A percentile compares a stretch with the other conserved stretches of the same genome.
These are phyloP conservation scores for Fusarium sp. DNA, from an alignment of 2,329 filamentous ascomycete species.

Conservation along the genomic window DNA sequence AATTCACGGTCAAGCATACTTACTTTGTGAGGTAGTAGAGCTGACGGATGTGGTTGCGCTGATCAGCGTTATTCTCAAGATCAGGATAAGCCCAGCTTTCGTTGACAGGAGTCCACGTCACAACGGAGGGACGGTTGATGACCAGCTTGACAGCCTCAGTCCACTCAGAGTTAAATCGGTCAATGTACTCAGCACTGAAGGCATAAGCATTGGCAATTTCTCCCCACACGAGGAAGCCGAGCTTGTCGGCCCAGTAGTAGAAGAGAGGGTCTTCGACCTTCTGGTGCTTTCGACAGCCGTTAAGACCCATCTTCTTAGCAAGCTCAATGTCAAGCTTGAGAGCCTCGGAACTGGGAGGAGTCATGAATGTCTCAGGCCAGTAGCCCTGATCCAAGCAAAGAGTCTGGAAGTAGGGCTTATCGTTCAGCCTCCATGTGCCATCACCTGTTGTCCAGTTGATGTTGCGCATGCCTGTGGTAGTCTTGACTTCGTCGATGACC, in stretches of 20 bases:
- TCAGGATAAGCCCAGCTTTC: conserved; percentile 75
- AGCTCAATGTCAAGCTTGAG: conserved; percentile 69
- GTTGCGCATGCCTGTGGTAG: conserved; percentile 73
- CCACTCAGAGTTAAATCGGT: conserved; percentile 77
- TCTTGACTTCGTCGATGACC: conserved; percentile 70
- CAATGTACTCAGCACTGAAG: conserved; percentile 71
- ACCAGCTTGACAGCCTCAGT: conserved; percentile 73
- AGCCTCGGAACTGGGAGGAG: conserved; percentile 65
- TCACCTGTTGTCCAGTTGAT: conserved; percentile 72
- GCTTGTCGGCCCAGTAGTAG: conserved; percentile 72
- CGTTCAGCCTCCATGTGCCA: conserved; percentile 72
- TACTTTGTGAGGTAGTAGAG: conserved; percentile 77
- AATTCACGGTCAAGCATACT: conserved; percentile 12
- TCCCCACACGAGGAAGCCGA: conserved; percentile 75
- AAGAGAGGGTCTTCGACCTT: conserved; percentile 75
- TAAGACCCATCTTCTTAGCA: conserved; percentile 73
- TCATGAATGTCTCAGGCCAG: conserved; percentile 74
- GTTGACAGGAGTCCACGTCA: conserved; percentile 79
- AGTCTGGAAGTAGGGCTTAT: conserved; percentile 72
- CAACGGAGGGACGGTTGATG: conserved; percentile 75
- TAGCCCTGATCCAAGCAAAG: conserved; percentile 75
- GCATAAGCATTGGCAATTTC: conserved; percentile 77
- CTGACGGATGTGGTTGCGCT: conserved; percentile 75
- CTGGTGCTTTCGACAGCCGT: conserved; percentile 76
- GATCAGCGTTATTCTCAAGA: conserved; percentile 68